A percentile compares a stretch with the other conserved stretches of the same genome.
phyloP scores from a whole-genome alignment of 2,329 filamentous ascomycete genomes.

The Phaeosphaeriaceae sp. region DNA sequence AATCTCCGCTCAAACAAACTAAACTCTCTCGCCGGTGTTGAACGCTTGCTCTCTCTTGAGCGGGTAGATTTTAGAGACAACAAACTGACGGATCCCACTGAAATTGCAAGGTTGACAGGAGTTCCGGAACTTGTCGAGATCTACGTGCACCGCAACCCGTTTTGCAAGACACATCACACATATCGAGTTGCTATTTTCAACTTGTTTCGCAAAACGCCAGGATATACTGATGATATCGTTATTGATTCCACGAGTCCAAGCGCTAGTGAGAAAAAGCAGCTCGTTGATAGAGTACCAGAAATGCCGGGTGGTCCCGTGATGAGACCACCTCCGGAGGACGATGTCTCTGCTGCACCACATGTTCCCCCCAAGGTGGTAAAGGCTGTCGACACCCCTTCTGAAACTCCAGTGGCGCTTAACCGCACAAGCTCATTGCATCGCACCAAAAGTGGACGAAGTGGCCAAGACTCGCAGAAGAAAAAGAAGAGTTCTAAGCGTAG shows the following conservation, averaged over 20 bases:
- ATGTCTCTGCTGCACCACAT: constrained; percentile 61
- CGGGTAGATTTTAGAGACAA: constrained; percentile 92
- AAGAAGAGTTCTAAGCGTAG: constrained; percentile 64
- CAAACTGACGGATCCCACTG: constrained; percentile 84
- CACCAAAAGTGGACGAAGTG: constrained; percentile 42
- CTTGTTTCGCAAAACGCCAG: constrained; percentile 86
- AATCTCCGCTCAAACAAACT: constrained; percentile 91
- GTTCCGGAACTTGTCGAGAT: constrained; percentile 92
- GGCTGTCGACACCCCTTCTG: constrained; percentile 29
- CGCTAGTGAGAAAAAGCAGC: constrained; percentile 83
- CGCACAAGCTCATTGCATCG: constrained; percentile 41
- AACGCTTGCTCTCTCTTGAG: constrained; percentile 86
- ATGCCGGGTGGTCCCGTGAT: constrained; percentile 78
- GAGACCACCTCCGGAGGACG: constrained; percentile 69
- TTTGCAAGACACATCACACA: constrained; percentile 82
- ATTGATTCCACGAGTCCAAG: constrained; percentile 85
- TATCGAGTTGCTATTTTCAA: constrained; percentile 95
- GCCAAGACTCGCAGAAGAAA: constrained; percentile 60
- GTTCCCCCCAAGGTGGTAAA: constrained; percentile 63
- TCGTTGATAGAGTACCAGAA: constrained; percentile 81
- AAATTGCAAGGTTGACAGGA: constrained; percentile 85
- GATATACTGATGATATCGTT: constrained; percentile 86
- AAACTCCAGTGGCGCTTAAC: constrained; percentile 22
- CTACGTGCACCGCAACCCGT: constrained; percentile 91
- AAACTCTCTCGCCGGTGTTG: constrained; percentile 84